phyloP scores from a whole-genome alignment of 495 filamentous ascomycete species.

The Penicillium fimorum region DNA sequence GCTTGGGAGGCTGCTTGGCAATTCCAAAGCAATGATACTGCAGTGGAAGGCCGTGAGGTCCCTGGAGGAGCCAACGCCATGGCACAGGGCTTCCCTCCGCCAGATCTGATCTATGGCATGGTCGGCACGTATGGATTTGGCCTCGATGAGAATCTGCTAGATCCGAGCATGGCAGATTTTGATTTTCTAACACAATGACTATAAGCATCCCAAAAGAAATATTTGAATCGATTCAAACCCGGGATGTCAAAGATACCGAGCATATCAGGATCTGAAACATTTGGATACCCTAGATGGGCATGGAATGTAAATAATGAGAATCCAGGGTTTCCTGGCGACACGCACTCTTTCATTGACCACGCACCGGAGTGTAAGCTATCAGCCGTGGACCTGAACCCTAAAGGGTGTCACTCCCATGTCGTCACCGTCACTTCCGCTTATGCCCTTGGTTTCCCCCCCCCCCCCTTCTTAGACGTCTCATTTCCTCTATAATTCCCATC shows the following conservation, averaged over 20 bases:
- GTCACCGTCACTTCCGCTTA: conserved; percentile 29
- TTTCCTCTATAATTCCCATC: conserved; percentile 9
- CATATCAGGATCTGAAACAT: background rate
- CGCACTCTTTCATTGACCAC: conserved; percentile 17
- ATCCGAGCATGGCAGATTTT: conserved; percentile 49
- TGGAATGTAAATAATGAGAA: conserved; percentile 19
- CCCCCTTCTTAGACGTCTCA: conserved; percentile 16
- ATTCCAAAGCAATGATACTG: conserved; percentile 19
- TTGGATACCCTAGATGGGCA: background rate
- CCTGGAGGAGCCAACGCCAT: conserved; percentile 48
- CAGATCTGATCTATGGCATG: conserved; percentile 50
- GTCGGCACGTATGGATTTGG: conserved; percentile 51
- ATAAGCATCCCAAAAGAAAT: background rate
- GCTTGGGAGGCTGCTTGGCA: conserved; percentile 44
- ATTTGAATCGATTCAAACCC: background rate
- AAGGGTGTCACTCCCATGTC: conserved; percentile 19
- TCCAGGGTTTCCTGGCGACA: conserved; percentile 7
- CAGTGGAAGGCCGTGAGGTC: conserved; percentile 26
- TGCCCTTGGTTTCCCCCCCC: conserved; percentile 24
- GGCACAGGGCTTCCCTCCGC: conserved; percentile 49
- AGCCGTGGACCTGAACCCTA: conserved; percentile 5
- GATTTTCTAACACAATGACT: conserved; percentile 42
- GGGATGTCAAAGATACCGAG: conserved; percentile 1
- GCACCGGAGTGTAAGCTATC: conserved; percentile 27
- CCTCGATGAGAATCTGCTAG: conserved; percentile 46